Conservation (phyloP, 371 early-diverging fungal species). For the Mortierella sp. region DNA sequence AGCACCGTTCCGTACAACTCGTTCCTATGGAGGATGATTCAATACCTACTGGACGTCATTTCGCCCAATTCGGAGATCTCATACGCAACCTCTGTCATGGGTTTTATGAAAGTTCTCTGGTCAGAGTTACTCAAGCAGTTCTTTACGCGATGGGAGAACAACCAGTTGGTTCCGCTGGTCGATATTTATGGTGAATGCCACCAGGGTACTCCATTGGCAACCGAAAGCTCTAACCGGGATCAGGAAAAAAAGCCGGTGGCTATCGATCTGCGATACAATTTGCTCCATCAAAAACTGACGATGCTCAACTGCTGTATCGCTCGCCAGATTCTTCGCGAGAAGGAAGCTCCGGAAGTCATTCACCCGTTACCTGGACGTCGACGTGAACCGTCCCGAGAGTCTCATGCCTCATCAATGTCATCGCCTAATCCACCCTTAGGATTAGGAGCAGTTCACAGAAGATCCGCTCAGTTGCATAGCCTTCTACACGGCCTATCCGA, state of each 20-base stretch:
- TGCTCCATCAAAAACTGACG: slow-evolving; percentile 88
- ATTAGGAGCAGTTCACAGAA: background rate
- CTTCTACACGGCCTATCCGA: slow-evolving; percentile 49
- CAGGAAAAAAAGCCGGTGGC: slow-evolving; percentile 55
- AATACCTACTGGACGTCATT: slow-evolving; percentile 64
- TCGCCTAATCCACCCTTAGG: no score
- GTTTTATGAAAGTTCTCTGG: slow-evolving; percentile 76
- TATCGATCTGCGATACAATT: slow-evolving; percentile 78
- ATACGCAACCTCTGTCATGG: slow-evolving; percentile 63
- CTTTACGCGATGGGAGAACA: slow-evolving; percentile 77
- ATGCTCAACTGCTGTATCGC: slow-evolving; percentile 90
- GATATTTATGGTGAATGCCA: slow-evolving; percentile 52
- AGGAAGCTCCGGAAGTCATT: slow-evolving; percentile 20
- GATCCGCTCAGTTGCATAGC: slow-evolving; percentile 32
- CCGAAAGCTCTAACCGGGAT: background rate
- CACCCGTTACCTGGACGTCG: slow-evolving; percentile 19
- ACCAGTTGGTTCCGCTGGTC: slow-evolving; percentile 61
- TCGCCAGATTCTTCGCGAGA: slow-evolving; percentile 57
- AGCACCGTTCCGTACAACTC: slow-evolving; percentile 73
- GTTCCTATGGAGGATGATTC: slow-evolving; percentile 76
- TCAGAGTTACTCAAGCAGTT: slow-evolving; percentile 68
- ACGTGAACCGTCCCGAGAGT: slow-evolving; percentile 1
- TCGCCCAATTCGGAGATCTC: slow-evolving; percentile 57
- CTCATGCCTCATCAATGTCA: no score
- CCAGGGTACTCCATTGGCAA: slow-evolving; percentile 7